Percentiles rank a stretch among this genome's conserved stretches.
These are phyloP conservation scores for Boletus albobrunnescens DNA, from an alignment of 1,284 basidiomycete genomes.

Conservation along the genomic window DNA sequence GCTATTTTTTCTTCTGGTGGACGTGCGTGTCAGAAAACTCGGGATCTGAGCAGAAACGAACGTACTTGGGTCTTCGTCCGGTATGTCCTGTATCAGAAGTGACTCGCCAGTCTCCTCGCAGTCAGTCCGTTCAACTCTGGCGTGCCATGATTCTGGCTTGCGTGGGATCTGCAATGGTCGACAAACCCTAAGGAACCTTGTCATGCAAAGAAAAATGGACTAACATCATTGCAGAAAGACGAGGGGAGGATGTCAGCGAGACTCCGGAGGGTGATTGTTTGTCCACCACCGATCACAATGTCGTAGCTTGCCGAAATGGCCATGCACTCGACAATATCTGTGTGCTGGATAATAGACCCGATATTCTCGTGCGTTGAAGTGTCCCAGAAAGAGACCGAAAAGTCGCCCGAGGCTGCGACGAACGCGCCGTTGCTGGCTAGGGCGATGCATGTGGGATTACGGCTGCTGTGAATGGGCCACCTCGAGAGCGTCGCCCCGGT, in stretches of 20 bases:
- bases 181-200: background rate
- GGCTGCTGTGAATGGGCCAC: background rate
- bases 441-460: background rate
- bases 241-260: background rate
- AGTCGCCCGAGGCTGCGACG: background rate
- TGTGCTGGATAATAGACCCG: background rate
- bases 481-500: background rate
- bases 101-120: background rate
- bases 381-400: conserved; percentile 7
- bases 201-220: background rate
- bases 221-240: background rate
- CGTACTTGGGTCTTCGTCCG: background rate
- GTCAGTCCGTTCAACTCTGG: background rate
- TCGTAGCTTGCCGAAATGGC: background rate
- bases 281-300: background rate
- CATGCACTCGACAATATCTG: background rate
- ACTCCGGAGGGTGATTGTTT: background rate
- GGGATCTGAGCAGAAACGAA: background rate
- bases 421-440: background rate
- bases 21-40: background rate
- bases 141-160: no score
- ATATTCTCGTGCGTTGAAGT: background rate
- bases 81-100: background rate
- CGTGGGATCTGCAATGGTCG: background rate
- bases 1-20: background rate